Evolutionary conservation across 2,329 filamentous ascomycete genomes (phyloP).

Genomic region (Trematosphaeria pertusa): DNA sequence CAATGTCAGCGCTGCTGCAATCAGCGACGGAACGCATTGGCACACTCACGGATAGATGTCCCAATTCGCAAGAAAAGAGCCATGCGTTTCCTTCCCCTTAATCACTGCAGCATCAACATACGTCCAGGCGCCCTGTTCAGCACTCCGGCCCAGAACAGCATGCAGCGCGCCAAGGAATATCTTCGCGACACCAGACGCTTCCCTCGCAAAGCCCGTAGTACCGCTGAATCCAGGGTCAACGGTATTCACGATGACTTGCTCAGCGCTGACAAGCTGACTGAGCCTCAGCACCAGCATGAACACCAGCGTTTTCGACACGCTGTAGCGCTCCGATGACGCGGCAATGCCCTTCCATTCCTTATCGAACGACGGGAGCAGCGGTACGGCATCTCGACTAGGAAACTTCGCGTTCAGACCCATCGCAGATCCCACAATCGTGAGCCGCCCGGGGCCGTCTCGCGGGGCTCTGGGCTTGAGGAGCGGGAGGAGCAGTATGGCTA

Average conservation of each 20-base stretch:
- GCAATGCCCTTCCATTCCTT: constrained; percentile 4
- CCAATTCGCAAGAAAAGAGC: constrained; percentile 44
- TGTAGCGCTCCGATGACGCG: constrained; percentile 7
- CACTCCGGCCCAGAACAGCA: constrained; percentile 34
- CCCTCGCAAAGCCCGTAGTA: constrained; percentile 49
- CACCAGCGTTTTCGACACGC: constrained; percentile 11
- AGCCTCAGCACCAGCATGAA: constrained; percentile 16
- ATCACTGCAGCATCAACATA: constrained; percentile 56
- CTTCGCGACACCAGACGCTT: constrained; percentile 3
- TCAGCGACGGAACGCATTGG: neutral
- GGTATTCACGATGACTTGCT: constrained; percentile 48
- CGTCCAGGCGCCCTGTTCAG: constrained; percentile 52
- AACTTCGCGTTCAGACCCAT: constrained; percentile 7
- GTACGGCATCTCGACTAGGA: constrained; percentile 8
- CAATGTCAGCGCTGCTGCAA: too few relatives aligned
- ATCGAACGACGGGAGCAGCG: constrained; percentile 19
- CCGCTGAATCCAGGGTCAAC: constrained; percentile 54
- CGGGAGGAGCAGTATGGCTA: constrained; percentile 56
- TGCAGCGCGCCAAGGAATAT: constrained; percentile 23
- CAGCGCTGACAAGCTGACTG: constrained; percentile 13
- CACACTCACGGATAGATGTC: constrained; percentile 52
- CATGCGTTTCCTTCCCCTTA: constrained; percentile 58
- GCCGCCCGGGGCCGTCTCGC: constrained; percentile 8
- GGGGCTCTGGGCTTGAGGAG: constrained; percentile 11
- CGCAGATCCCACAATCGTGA: constrained; percentile 16